A percentile compares a stretch with the other conserved stretches of the same genome.
These are phyloP conservation scores for Trichoderma virens DNA, from an alignment of 495 filamentous ascomycete species.

Conservation along the genomic window DNA sequence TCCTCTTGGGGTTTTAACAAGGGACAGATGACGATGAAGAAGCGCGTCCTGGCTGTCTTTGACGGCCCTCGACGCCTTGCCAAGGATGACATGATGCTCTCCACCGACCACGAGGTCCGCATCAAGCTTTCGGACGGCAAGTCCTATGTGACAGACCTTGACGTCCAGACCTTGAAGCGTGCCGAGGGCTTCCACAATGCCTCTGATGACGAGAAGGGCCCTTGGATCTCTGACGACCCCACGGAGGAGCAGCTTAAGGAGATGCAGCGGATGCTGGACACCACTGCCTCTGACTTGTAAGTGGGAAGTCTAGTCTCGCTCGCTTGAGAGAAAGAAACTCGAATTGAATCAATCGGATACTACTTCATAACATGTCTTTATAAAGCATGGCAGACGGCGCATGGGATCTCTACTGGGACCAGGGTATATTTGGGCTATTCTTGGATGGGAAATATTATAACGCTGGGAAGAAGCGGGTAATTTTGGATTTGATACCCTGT, in stretches of 20 bases:
- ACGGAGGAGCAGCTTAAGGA: slow-evolving; percentile 37
- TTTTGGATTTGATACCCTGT: slow-evolving; percentile 9
- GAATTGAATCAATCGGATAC: neutral
- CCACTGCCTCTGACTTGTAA: neutral
- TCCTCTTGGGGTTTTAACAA: slow-evolving; percentile 83
- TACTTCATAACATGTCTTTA: neutral
- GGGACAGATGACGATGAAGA: slow-evolving; percentile 94
- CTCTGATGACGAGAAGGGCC: slow-evolving; percentile 75
- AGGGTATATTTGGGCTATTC: neutral
- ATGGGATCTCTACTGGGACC: neutral
- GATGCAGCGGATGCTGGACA: slow-evolving; percentile 31
- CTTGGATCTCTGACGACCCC: slow-evolving; percentile 56
- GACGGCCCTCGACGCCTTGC: slow-evolving; percentile 81
- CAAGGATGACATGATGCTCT: slow-evolving; percentile 99
- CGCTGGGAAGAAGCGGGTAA: neutral
- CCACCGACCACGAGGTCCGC: slow-evolving; percentile 88
- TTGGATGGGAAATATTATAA: neutral
- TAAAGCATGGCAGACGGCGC: slow-evolving; percentile 4
- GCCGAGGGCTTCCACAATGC: slow-evolving; percentile 72
- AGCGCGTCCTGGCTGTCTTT: slow-evolving; percentile 89
- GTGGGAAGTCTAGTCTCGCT: neutral
- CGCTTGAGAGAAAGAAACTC: neutral
- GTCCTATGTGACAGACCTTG: slow-evolving; percentile 85
- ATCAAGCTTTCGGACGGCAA: slow-evolving; percentile 63
- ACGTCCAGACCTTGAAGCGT: slow-evolving; percentile 80